phyloP scores from a whole-genome alignment of 148 eudicot genomes.

The Rhododendron henanense region DNA sequence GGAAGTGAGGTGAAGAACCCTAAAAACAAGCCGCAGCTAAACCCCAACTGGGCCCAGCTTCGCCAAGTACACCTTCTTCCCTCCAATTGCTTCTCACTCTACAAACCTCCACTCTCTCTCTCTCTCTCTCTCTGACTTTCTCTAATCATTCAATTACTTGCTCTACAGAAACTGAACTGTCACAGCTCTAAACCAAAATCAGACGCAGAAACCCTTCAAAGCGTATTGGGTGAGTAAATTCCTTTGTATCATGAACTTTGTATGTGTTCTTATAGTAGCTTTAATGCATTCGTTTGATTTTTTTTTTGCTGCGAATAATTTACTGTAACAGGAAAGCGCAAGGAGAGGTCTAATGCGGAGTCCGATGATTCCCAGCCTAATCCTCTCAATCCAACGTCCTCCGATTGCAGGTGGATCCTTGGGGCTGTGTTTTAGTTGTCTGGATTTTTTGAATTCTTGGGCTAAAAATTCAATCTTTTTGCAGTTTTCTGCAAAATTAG shows the following conservation, averaged over 20 bases:
- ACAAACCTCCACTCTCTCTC: neutral
- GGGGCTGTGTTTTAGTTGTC: neutral
- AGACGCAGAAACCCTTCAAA: slow-evolving; percentile 8
- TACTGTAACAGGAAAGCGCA: slow-evolving; percentile 59
- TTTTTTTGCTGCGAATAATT: neutral
- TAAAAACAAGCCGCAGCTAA: slow-evolving; percentile 33
- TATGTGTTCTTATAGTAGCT: neutral
- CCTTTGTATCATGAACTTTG: neutral
- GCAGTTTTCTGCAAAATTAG: neutral
- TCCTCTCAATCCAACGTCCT: slow-evolving; percentile 55
- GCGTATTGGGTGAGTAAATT: slow-evolving; percentile 39
- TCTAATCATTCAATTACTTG: slow-evolving; percentile 2
- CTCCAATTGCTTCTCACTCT: neutral
- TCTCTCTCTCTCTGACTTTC: neutral
- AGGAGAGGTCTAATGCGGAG: slow-evolving; percentile 42
- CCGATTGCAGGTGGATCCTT: slow-evolving; percentile 53
- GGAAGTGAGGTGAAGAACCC: slow-evolving; percentile 25
- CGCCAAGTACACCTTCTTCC: slow-evolving; percentile 28
- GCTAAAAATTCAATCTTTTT: neutral
- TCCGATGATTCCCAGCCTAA: slow-evolving; percentile 27
- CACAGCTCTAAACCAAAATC: slow-evolving; percentile 30
- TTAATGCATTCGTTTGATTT: neutral
- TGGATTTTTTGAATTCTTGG: neutral
- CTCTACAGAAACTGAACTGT: slow-evolving; percentile 53
- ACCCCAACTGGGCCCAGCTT: slow-evolving; percentile 81